phyloP scores from a whole-genome alignment of 2,329 filamentous ascomycete species.

The Alternaria gansuensis region DNA sequence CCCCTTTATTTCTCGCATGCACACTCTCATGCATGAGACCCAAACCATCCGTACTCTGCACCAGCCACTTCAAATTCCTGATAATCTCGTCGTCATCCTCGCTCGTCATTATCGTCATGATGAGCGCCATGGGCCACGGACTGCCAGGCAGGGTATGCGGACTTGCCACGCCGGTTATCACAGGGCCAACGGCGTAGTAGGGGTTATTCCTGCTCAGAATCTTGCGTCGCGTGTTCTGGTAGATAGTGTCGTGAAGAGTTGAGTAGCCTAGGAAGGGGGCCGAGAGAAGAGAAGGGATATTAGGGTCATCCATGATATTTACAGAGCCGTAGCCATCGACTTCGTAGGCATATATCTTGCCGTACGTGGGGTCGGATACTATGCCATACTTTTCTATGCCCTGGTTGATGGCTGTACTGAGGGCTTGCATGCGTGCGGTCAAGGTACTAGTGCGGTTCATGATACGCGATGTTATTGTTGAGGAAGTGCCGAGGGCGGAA shows the following conservation, averaged over 20 bases:
- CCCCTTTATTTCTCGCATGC: slow-evolving; percentile 49
- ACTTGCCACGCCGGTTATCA: slow-evolving; percentile 57
- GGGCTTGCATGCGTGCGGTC: slow-evolving; percentile 63
- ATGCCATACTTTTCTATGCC: slow-evolving; percentile 58
- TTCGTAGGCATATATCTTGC: slow-evolving; percentile 59
- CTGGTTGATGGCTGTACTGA: slow-evolving; percentile 58
- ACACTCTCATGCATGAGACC: slow-evolving; percentile 63
- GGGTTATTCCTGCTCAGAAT: slow-evolving; percentile 57
- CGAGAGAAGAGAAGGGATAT: slow-evolving; percentile 72
- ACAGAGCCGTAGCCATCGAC: slow-evolving; percentile 57
- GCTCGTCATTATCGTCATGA: slow-evolving; percentile 60
- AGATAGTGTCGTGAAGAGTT: slow-evolving; percentile 50
- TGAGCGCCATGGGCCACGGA: slow-evolving; percentile 62
- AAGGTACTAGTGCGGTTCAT: slow-evolving; percentile 56
- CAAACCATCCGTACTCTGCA: slow-evolving; percentile 59
- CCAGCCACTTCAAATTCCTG: slow-evolving; percentile 53
- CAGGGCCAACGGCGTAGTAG: slow-evolving; percentile 59
- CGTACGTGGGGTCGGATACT: slow-evolving; percentile 45
- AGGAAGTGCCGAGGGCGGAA: slow-evolving; percentile 65
- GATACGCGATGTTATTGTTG: slow-evolving; percentile 62
- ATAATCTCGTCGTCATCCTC: slow-evolving; percentile 58
- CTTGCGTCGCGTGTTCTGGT: slow-evolving; percentile 56
- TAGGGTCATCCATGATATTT: slow-evolving; percentile 76
- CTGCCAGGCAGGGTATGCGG: slow-evolving; percentile 57
- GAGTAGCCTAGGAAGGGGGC: slow-evolving; percentile 70